phyloP scores from a whole-genome alignment of 371 early-diverging fungal species.

The Mucor circinelloides region DNA sequence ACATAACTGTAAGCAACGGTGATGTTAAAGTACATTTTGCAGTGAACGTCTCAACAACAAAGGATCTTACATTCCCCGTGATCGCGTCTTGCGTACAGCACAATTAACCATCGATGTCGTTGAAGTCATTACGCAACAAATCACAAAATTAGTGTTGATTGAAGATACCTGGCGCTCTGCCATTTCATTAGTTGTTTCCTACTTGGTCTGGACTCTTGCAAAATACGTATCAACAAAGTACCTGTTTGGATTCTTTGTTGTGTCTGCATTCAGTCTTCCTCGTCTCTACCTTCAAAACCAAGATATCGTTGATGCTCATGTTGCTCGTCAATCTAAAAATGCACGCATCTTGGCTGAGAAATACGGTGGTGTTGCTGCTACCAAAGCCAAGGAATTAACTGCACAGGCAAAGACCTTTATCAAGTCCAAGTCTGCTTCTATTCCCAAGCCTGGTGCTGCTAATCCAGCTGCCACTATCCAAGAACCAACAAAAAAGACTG shows the following conservation, averaged over 20 bases:
- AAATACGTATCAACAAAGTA: slow-evolving; percentile 61
- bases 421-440: slow-evolving; percentile 6
- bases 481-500: slow-evolving; percentile 9
- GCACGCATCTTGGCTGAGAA: slow-evolving; percentile 32
- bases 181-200: slow-evolving; percentile 49
- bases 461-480: background rate
- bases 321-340: slow-evolving; percentile 41
- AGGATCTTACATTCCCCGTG: slow-evolving; percentile 39
- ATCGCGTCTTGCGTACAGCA: slow-evolving; percentile 39
- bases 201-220: slow-evolving; percentile 59
- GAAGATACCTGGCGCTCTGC: slow-evolving; percentile 57
- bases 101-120: slow-evolving; percentile 50
- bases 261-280: slow-evolving; percentile 53
- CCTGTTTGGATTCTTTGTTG: slow-evolving; percentile 47
- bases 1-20: background rate
- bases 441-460: background rate
- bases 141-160: slow-evolving; percentile 54
- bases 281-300: slow-evolving; percentile 58
- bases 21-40: background rate
- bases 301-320: slow-evolving; percentile 52
- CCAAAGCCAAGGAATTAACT: slow-evolving; percentile 29
- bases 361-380: slow-evolving; percentile 36
- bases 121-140: slow-evolving; percentile 48
- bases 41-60: slow-evolving; percentile 35
- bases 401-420: slow-evolving; percentile 13